Base-by-base conservation (phyloP, 2,329 filamentous ascomycete species). In the Sclerotinia trifoliorum region DNA sequence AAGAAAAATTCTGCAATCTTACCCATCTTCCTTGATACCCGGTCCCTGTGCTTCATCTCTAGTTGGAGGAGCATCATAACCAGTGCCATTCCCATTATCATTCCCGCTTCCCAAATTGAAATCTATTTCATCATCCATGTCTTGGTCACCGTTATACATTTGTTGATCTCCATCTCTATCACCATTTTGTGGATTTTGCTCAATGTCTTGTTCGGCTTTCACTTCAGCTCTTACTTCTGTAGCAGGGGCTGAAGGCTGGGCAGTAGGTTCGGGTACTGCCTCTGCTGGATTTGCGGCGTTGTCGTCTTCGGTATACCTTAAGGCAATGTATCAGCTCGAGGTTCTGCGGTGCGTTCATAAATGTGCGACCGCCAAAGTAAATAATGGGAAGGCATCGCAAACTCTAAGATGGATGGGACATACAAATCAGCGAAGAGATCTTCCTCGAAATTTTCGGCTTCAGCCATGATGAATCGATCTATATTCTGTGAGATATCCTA, bases 341-440 rank as follows among this genome's bases (percentile, higher is more conserved):
- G 42, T 44, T 49, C 60, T 49, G 54, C 64, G 26, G 39, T 24
- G 54, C 26, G 44, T 48, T 35, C 46, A 29, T 32, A 29, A 19
- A 58, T n/a, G 52, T 48, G 63, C 42, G 26, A 65, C 51, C 52
- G 32, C 29, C 29, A 29, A 29, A 21, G 26, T 32, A 26, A 26
- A 46, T 32, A 21, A 35, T 49, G 58, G 32, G 29, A n/a, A 57
- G 24, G 24, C 32, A 48, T 35, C 32, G 24, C 42, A 42, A 49
- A 49, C 24, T 46, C n/a, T 13, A 11, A 29, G 15, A 21, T 39
- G 26, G 29, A 26, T 57, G 21, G 55, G 68, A 85, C 92, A 81
- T 83, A 97, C 93, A 97, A 87, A 81, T 97, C 94, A 76, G 93
- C 93, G 80, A 97, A 97, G 80, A 97, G 91, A 85, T 97, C 93